These are phyloP conservation scores for Nyctanthes arbortristis DNA, from an alignment of 257 asterid species.

Conservation along the genomic window DNA sequence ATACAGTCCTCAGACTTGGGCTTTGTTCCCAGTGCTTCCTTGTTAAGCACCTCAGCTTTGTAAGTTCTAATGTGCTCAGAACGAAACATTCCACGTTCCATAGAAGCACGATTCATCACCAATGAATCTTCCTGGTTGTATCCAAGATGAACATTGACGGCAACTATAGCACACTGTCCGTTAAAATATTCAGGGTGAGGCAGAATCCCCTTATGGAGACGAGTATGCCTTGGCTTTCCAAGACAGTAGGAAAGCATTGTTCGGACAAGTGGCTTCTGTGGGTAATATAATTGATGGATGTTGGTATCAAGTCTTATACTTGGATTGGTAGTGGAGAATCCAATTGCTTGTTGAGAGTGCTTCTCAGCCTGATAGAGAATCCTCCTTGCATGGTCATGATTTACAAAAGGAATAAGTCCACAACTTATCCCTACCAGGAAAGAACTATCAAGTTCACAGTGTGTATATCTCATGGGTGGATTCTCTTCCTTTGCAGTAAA, in stretches of 20 bases:
- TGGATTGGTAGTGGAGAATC: constrained; percentile 74
- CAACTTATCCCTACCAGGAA: constrained; percentile 83
- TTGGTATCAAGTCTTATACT: constrained; percentile 70
- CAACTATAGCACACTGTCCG: constrained; percentile 91
- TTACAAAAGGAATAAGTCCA: constrained; percentile 85
- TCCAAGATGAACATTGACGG: constrained; percentile 92
- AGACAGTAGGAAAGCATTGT: constrained; percentile 82
- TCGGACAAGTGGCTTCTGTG: constrained; percentile 81
- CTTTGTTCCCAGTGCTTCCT: constrained; percentile 49
- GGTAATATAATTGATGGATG: constrained; percentile 79
- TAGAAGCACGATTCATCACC: constrained; percentile 89
- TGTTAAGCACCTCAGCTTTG: constrained; percentile 74
- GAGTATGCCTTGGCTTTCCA: constrained; percentile 55
- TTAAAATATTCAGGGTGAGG: constrained; percentile 86
- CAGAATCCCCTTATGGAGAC: constrained; percentile 56
- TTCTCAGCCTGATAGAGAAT: constrained; percentile 92
- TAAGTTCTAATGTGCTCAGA: constrained; percentile 83
- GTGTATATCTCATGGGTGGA: constrained; percentile 70
- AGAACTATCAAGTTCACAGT: constrained; percentile 84
- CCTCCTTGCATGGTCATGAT: constrained; percentile 89
- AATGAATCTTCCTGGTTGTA: constrained; percentile 95
- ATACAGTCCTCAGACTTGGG: constrained; percentile 51
- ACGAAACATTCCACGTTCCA: constrained; percentile 96
- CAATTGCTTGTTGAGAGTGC: constrained; percentile 98
- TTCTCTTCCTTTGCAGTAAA: constrained; percentile 52